Percentiles rank a stretch among this genome's conserved stretches.
These are phyloP conservation scores for Rhizoclosmatium sp. DNA, from an alignment of 192 early-diverging fungal species.

Conservation along the genomic window DNA sequence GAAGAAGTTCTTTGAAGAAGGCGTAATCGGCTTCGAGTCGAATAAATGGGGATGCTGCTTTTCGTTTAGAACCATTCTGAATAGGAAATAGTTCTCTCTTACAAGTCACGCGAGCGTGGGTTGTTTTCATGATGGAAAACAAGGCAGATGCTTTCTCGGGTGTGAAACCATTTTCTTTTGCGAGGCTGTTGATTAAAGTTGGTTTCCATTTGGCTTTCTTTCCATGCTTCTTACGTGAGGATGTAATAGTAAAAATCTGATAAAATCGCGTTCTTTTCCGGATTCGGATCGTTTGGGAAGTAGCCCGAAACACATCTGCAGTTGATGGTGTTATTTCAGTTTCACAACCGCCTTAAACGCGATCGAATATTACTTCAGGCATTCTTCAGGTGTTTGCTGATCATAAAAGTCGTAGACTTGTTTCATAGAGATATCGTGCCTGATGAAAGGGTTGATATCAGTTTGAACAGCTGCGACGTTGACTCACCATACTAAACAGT, in stretches of 20 bases:
- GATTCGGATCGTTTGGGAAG: conserved; percentile 16
- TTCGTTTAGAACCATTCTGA: neutral
- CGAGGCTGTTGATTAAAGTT: conserved; percentile 42
- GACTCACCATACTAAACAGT: conserved; percentile 19
- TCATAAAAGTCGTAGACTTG: conserved; percentile 57
- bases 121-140: conserved; percentile 65
- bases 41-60: conserved; percentile 52
- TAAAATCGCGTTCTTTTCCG: conserved; percentile 49
- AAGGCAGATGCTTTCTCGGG: conserved; percentile 63
- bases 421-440: conserved; percentile 60
- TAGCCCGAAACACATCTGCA: conserved; percentile 39
- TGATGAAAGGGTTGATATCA: neutral
- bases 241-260: conserved; percentile 63
- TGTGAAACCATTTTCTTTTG: conserved; percentile 53
- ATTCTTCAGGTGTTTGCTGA: conserved; percentile 39
- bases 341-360: neutral
- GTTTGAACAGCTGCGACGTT: neutral
- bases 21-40: conserved; percentile 53
- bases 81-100: conserved; percentile 3
- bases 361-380: conserved; percentile 30
- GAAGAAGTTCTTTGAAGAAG: conserved; percentile 55
- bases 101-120: conserved; percentile 50
- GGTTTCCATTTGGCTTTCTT: neutral
- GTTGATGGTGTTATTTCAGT: neutral
- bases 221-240: conserved; percentile 42